Evolutionary conservation across 495 filamentous ascomycete species (phyloP), one percentile per base, ranked within the genome.

Genomic region (Penicillium egyptiacum): DNA sequence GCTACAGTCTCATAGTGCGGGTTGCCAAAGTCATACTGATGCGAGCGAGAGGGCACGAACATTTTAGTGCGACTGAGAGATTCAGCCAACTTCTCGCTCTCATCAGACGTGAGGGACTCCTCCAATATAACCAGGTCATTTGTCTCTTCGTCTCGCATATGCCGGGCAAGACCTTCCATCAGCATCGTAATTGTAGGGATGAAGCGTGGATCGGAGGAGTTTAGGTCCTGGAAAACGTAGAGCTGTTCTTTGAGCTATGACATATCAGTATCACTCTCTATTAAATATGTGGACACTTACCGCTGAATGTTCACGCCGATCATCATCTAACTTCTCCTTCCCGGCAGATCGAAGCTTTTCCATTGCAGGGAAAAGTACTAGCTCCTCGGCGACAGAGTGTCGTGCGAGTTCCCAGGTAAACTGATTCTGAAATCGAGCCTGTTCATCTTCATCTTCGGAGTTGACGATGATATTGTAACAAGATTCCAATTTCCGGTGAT

Each of bases 391-490:
- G 54, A 87, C 71, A 0, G 81, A 77, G 64, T 88, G 81, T n/a
- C 85, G 78, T 7, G 88, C 81, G 5, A 90, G 72, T 59, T 85
- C 82, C 88, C 87, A 90, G 14, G 82, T 82, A 51, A 88, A 85
- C 53, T 83, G 79, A 49, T 89, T 89, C 63, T 83, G 81, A 65
- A 75, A 88, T 14, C 78, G 70, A 0, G 67, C 70, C 54, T 78
- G 77, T 10, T 79, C 73, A 50, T 85, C 82, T 26, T 63, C 56
- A 44, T 86, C 78, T 6, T 58, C 73, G 7, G 80, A 64, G 23
- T 70, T 69, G 43, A 80, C 60, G 41, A 87, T 80, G 16, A 78
- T 78, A 42, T 82, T 66, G 66, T 85, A 83, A 67, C 79, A 83
- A 4, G 72, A 49, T 56, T 88, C 75, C 22, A 88, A 71, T 53